Conservation (phyloP, 441 rosid species). For the Populus hybrid region DNA sequence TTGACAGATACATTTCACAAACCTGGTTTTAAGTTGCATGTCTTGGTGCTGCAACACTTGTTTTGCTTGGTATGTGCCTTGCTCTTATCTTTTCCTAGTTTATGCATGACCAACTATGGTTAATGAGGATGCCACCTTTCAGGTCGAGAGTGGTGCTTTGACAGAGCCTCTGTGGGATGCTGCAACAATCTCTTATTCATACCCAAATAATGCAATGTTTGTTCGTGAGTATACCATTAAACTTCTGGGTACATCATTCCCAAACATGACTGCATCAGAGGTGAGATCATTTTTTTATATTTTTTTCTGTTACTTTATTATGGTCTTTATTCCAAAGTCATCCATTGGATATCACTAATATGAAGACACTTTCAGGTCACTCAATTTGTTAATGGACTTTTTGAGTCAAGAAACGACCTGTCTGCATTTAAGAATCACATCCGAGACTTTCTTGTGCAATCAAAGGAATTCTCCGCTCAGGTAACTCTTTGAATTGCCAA, state of each 20-base stretch:
- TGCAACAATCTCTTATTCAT: constrained; percentile 62
- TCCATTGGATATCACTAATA: constrained; percentile 18
- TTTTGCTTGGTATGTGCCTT: constrained; percentile 67
- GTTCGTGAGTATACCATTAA: constrained; percentile 93
- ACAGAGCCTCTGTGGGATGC: constrained; percentile 97
- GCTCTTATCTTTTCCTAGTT: background rate
- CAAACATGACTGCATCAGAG: constrained; percentile 93
- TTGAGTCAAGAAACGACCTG: constrained; percentile 78
- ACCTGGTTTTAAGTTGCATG: constrained; percentile 99
- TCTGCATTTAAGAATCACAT: constrained; percentile 82
- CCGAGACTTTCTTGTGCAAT: constrained; percentile 92
- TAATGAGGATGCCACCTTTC: constrained; percentile 22
- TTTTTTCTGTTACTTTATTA: constrained; percentile 1
- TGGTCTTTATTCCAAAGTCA: background rate
- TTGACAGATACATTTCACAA: constrained; percentile 96
- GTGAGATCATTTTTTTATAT: constrained; percentile 32
- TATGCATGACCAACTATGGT: background rate
- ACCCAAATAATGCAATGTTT: constrained; percentile 71
- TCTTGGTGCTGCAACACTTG: constrained; percentile 80
- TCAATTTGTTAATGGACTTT: constrained; percentile 81
- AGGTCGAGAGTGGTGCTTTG: constrained; percentile 80
- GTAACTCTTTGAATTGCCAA: constrained; percentile 25
- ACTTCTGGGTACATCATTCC: constrained; percentile 92
- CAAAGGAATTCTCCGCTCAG: constrained; percentile 92
- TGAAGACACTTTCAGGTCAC: constrained; percentile 56